Base-by-base conservation (phyloP, 2,329 filamentous ascomycete species). In the Aspergillus transmontanensis region DNA sequence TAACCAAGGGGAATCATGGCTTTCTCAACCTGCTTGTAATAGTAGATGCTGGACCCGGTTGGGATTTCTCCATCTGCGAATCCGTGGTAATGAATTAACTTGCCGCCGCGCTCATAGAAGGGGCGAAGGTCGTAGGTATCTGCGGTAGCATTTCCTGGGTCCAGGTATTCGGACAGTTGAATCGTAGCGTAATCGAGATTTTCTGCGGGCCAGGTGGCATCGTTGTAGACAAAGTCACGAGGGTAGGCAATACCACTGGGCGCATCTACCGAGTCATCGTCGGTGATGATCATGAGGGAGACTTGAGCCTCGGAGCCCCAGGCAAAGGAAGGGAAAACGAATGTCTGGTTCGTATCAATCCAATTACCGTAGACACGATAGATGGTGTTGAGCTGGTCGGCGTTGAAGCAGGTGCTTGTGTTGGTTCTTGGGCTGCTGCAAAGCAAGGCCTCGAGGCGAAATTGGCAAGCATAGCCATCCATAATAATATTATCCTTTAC, bases 401-500 rank as follows among this genome's bases (percentile, higher is more conserved):
- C 67, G 4, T 75, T 85, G 12, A 86, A 72, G 63, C 83, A 85
- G 12, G 72, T 69, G 14, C 71, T 71, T 11, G 71, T 63, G 16
- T 55, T 30, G 7, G 68, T 64, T 10, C 59, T 65, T 59, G 64
- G 75, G 67, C 41, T 68, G 19, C 77, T 74, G n/a, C 76, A 80
- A 60, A 80, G 75, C 23, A 70, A 28, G 1, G 61, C 59, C 30
- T 50, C 51, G 3, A 60, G 50, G 11, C 64, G 50, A 51, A 85
- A 78, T 59, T 78, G 69, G 69, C 85, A 87, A 10, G 74, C 72
- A 7, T 75, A 71, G 0, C 84, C 82, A 28, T 80, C 74, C 58
- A 80, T 82, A 45, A 87, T 76, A 61, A 86, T 84, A 19, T 77
- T 79, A 62, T 86, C 85, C 2, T 72, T 64, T 1, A 84, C 72